These are phyloP conservation scores for Melaleuca alternifolia DNA, from an alignment of 345 rosid species.

Conservation along the genomic window DNA sequence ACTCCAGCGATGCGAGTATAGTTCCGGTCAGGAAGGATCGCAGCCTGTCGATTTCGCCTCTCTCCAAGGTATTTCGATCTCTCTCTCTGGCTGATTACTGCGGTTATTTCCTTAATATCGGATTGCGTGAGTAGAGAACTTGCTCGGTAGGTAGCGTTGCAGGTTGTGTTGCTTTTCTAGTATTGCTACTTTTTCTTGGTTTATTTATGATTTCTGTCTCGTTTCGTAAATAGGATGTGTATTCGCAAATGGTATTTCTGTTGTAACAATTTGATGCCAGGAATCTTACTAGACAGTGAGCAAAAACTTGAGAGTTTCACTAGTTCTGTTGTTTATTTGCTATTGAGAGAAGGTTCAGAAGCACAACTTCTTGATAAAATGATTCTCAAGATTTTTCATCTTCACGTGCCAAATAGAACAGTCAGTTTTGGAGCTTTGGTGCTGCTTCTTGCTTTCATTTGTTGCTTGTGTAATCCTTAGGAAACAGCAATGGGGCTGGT, in stretches of 20 bases:
- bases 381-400: not conserved
- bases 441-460: not conserved
- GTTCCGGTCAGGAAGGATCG: conserved; percentile 46
- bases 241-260: not conserved
- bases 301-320: not conserved
- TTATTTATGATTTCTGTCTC: not conserved
- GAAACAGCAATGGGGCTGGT: conserved; percentile 91
- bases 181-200: not conserved
- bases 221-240: not conserved
- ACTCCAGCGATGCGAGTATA: conserved; percentile 39
- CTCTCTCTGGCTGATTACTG: not conserved
- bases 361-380: not conserved
- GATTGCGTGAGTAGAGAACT: not conserved
- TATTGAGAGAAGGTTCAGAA: not conserved
- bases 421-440: not conserved
- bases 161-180: not conserved
- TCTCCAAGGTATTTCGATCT: conserved; percentile 38
- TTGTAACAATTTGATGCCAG: not conserved
- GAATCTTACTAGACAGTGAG: not conserved
- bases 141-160: not conserved
- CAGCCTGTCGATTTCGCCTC: conserved; percentile 13
- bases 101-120: not conserved
- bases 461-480: conserved; percentile 7
- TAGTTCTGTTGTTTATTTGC: not conserved
- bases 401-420: not conserved